Base-by-base conservation (phyloP, 2,329 filamentous ascomycete species). In the Colletotrichum echinochloae region DNA sequence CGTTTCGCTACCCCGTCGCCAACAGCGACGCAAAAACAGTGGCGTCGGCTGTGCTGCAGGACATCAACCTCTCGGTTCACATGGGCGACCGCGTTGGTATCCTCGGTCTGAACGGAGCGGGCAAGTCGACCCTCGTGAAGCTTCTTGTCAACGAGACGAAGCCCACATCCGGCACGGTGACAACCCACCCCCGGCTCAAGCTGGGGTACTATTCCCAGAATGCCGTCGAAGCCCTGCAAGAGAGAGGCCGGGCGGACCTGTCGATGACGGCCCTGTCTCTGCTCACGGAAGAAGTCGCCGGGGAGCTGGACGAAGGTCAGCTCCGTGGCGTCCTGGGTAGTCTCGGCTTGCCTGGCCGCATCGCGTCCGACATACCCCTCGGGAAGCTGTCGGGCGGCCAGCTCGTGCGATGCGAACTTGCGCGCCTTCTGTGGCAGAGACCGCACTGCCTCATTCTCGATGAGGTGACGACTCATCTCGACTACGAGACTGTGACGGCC, bases 401-500 rank as follows among this genome's bases (percentile, higher is more conserved):
- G 79, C 87, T 94, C 28, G 91, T 92, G 59, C 82, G 87, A 23
- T 83, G 83, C 63, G 90, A 91, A 71, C 82, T 95, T 60, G 92
- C 92, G 1, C 86, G 88, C 57, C 80, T 94, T n/a, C 81, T 95
- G 44, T 91, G 90, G 86, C 83, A 82, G 49, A 84, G 87, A 4
- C 92, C 92, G 26, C 92, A 95, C 73, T 87, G 93, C 66, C 85
- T 95, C 2, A 86, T 95, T 7, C 86, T 95, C 9, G 93, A 95
- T 77, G 94, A 94, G 78, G 91, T 94, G 30, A 96, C 93, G 8
- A 95, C 94, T 1, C 94, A 97, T 82, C 84, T 97, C 49, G 94
- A 97, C 78, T 93, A 92, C 72, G 89, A 96, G 80, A 95, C 92
- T 0, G 92, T 95, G 30, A 87, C 89, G 9, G 92, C 92, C 2